Conservation (phyloP, 768 basidiomycete species). For the Rickenella mellea region DNA sequence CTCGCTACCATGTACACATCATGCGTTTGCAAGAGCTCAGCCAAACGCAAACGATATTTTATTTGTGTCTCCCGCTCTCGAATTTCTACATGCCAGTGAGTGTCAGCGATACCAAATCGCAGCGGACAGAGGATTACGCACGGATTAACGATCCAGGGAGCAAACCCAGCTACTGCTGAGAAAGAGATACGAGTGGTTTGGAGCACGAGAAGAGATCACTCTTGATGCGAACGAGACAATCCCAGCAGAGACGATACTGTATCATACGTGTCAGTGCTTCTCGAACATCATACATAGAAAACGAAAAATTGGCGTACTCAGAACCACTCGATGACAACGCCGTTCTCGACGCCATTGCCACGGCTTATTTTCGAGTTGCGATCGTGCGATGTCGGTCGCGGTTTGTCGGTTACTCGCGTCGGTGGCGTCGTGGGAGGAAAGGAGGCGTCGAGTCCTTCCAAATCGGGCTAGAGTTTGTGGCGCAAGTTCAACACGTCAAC, state of each 20-base stretch:
- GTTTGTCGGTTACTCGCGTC: no score
- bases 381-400: no score
- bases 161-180: constrained; percentile 77
- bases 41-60: no score
- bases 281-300: constrained; percentile 1
- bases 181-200: constrained; percentile 75
- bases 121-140: constrained; percentile 23
- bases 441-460: no score
- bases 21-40: no score
- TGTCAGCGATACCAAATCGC: not conserved
- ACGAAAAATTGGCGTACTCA: constrained; percentile 47
- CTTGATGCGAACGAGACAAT: constrained; percentile 75
- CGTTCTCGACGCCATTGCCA: constrained; percentile 64
- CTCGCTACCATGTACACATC: no score
- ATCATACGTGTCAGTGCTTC: not conserved
- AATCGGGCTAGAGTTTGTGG: no score
- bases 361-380: no score
- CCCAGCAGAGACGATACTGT: constrained; percentile 74
- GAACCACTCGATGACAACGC: constrained; percentile 84
- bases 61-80: no score
- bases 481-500: no score
- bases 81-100: no score
- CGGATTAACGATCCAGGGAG: constrained; percentile 83
- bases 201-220: constrained; percentile 40
- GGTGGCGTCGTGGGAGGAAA: no score